Evolutionary conservation across 495 filamentous ascomycete genomes (phyloP), one percentile per base, ranked within the genome.

Genomic region (Penicillium antarcticum): DNA sequence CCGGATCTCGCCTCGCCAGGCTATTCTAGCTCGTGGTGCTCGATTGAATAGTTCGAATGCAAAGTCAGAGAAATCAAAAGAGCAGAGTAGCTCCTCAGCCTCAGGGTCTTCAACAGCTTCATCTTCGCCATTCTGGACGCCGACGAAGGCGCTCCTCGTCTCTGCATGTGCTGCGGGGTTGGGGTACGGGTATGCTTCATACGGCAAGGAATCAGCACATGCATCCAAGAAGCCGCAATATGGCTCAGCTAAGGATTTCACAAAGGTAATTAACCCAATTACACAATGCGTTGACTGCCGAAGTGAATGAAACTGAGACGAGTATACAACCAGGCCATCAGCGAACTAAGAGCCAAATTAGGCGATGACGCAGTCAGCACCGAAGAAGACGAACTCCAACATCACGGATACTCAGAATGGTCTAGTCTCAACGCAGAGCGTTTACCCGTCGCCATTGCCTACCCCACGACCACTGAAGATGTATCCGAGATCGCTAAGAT

Each of bases 341-440:
- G 69, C 43, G 85, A 87, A 62, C 73, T 91, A 45, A 78, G 75
- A 11, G 69, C 67, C 1, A 66, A 62, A 24, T 71, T 91, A 21
- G 74, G 82, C 49, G 84, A 88, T 42, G 87, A 91, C 62, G 76
- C 85, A 44, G 84, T 96, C 53, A 91, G 83, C 49, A 91, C 82
- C 1, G 92, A 96, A 51, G 82, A 88, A 21, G 92, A 95, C 17
- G 87, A 94, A 51, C 75, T 96, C 6, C 80, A 82, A 34, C 68
- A 74, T 16, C 92, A 97, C 67, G 91, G 92, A 16, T 96, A 87
- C 65, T 94, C 89, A 10, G 88, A 91, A 69, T 95, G 90, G 89
- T 92, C 88, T 1, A 87, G 87, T 4, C 78, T 85, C 36, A 96
- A 97, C 59, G 84, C 85, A 11, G 84, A 89, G 33, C 79, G 80